Evolutionary conservation across 768 basidiomycete genomes (phyloP), one percentile per base, ranked within the genome.

Genomic region (Naganishia onofrii): DNA sequence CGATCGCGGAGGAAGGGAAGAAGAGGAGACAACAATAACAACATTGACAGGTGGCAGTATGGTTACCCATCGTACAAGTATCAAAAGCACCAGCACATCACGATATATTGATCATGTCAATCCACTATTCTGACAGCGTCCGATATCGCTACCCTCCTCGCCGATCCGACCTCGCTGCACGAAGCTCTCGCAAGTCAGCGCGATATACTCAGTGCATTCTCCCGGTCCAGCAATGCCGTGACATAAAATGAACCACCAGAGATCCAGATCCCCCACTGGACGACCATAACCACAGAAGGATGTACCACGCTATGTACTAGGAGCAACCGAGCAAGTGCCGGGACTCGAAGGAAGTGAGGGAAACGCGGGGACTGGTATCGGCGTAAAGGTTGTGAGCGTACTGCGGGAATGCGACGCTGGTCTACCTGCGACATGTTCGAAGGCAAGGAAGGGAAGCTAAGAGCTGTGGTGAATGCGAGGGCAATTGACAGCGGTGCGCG

Each of bases 251-350:
- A 42, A 68, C 38, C 69, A 5, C 51, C 68, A 9, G n/a, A 63
- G 19, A 76, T 80, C 31, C 75, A 82, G 66, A 83, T 82, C 10
- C 92, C 92, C 3, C 88, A 86, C 66, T 84, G 92, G 58, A 86
- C 85, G 0, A 80, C 83, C 0, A 77, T 93, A 13, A 82, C 83
- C 0, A 86, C 85, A 63, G 74, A 79, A 9, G 82, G 84, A 52
- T 87, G 91, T 73, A 88, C 84, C 0, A 83, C 85, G 0, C 83
- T 96, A 2, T 90, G 92, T 80, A 95, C 94, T n/a, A n/a, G n/a
- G n/a, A n/a, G n/a, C n/a, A n/a, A 93, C 92, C 93, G 1, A 86
- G 90, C 85, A 88, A 29, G 83, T 89, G 12, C 51, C 10, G 23
- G 69, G n/a, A 12, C 68, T 69, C n/a, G 69, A 51, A 36, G 57